Percentiles rank a stretch among this genome's conserved stretches.
Conservation (phyloP, 176 grass and related monocot genomes). For the Musa beccarii region DNA sequence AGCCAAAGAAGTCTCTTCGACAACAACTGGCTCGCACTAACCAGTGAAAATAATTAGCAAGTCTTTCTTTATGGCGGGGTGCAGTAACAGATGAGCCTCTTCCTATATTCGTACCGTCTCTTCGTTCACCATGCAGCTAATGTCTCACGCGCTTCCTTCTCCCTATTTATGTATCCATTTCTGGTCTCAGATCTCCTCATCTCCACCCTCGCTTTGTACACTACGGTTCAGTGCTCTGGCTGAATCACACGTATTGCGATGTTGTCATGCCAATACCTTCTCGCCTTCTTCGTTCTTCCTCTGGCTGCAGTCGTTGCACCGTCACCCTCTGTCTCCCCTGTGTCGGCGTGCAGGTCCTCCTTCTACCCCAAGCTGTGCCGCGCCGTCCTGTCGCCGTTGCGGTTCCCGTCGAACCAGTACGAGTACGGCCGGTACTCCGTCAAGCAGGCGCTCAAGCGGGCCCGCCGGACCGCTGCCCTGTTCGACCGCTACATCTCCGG, state of each 20-base stretch:
- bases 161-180: no score
- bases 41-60: no score
- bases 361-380: neutral
- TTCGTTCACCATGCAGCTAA: no score
- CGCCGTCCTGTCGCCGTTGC: neutral
- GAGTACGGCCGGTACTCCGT: neutral
- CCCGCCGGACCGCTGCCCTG: neutral
- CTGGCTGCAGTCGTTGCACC: neutral
- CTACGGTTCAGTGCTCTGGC: neutral
- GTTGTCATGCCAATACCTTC: neutral
- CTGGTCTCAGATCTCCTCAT: no score
- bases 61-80: no score
- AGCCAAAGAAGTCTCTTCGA: no score
- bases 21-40: no score
- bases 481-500: no score
- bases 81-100: no score
- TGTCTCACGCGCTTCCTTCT: no score
- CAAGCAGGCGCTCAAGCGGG: neutral
- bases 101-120: no score
- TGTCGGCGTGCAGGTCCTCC: neutral
- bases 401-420: neutral
- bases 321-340: neutral
- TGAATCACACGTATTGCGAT: neutral
- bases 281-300: neutral
- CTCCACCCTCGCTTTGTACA: neutral